A percentile compares a stretch with the other conserved stretches of the same genome.
phyloP scores from a whole-genome alignment of 768 basidiomycete species.

The Mrakia blollopis region DNA sequence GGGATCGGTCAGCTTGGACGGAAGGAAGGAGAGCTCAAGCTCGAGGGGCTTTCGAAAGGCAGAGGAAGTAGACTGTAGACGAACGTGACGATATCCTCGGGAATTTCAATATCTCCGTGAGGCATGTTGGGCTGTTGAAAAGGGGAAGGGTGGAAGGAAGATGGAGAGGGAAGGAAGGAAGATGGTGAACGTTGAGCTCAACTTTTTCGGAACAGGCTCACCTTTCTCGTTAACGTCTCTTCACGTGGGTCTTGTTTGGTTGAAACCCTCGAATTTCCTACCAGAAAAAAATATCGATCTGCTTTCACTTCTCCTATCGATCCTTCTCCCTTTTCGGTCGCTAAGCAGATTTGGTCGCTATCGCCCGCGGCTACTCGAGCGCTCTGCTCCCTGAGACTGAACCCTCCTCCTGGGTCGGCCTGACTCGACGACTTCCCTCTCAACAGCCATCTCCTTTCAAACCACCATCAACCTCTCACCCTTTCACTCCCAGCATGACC shows the following conservation, averaged over 20 bases:
- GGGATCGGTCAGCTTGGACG: conserved; percentile 32
- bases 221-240: not conserved
- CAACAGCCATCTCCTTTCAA: not conserved
- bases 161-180: not conserved
- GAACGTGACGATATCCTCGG: conserved; percentile 19
- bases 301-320: not conserved
- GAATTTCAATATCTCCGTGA: conserved; percentile 30
- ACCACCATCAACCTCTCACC: not conserved
- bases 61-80: not conserved
- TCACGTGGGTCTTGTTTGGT: not conserved
- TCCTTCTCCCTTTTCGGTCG: not conserved
- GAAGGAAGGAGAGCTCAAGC: not conserved
- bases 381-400: too few relatives aligned
- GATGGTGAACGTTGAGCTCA: not conserved
- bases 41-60: too few relatives aligned
- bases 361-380: too few relatives aligned
- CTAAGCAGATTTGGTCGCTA: too few relatives aligned
- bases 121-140: conserved; percentile 3
- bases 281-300: not conserved
- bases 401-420: not conserved
- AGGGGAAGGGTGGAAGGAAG: not conserved
- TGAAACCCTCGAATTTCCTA: not conserved
- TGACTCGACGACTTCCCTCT: too few relatives aligned
- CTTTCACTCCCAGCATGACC: not conserved
- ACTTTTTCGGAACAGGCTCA: not conserved